Evolutionary conservation across 139 green algal species (phyloP), one percentile per base, ranked within the genome.

Genomic region (Coelastrella sp.): DNA sequence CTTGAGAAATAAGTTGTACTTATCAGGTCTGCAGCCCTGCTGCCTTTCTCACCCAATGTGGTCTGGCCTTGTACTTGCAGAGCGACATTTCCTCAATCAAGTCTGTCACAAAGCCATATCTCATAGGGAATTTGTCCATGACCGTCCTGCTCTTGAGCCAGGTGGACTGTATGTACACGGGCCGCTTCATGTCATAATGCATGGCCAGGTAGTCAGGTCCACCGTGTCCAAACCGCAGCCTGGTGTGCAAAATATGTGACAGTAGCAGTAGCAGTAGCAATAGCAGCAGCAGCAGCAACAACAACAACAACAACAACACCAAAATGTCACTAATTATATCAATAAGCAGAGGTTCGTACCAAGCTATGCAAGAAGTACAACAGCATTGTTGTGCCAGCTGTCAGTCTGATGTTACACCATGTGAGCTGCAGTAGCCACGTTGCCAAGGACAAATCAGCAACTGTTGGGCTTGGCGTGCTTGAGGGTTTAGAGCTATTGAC

Each of bases 131-230:
- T 38, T 57, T 51, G 79, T 67, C 27, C 63, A 60, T 67, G 7
- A 60, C 41, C 0, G 40, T 50, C 2, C 79, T 35, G 32, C 6
- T 59, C 40, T 50, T 78, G 25, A 85, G 66, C 79, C 79, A 85
- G 2, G 79, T 85, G 4, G 63, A 79, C 63, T 85, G 79, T 2
- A 78, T 32, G 23, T 79, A 85, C 30, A 85, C 79, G n/a, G 79
- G 79, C 30, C 79, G 79, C 79, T 77, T 79, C 79, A 78, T 85
- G 79, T 72, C 32, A 35, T 77, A 85, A 23, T 51, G 35, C 79
- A 78, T 85, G 40, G 25, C 23, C 13, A 85, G 23, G 66, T 85
- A 75, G 63, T 85, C 79, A 48, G 43, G 35, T 0, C 38, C 48
- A 45, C 45, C 41, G 5, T 66, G 79, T 11, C 79, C 79, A 57